Evolutionary conservation across 345 rosid species (phyloP), one percentile per base, ranked within the genome.

Genomic region (Brassica cretica): DNA sequence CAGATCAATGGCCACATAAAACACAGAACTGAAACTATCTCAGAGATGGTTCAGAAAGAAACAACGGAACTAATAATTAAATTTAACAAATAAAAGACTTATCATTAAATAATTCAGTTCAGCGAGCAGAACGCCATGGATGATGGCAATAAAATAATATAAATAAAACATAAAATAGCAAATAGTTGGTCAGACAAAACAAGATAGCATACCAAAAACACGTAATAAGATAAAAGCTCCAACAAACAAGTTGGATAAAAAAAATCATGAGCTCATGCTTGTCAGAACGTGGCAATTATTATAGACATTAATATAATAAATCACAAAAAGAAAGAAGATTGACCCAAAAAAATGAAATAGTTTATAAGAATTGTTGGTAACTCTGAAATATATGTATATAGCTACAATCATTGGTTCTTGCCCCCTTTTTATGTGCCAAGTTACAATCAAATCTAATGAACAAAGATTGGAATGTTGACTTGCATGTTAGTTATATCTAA

Each of bases 191-290:
- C 76, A 58, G 81, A 71, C 29, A 77, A 53, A 51, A 71, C 72
- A 65, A 58, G 11, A 56, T 71, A 69, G 75, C 60, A 71, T 71
- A 55, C 51, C 56, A 18, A 35, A 51, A 55, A 56, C 7, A 12
- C 25, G 6, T n/a, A 72, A 72, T 72, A 72, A 59, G 41, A 72
- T 72, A n/a, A 61, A 39, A 61, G 39, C 39, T 60, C 32, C 56
- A 51, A 49, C 66, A 77, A 77, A 51, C 66, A 77, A 77, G 80
- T 77, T 77, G 80, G 44, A 66, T 35, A 35, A 35, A 61, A 64
- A 64, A 53, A 32, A 46, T 70, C 71, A 27, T 15, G 56, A 64
- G 64, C 18, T 63, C 70, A 69, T 70, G 71, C 66, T 53, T 12
- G 55, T 32, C 6, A 41, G 76, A 78, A 78, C 72, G 76, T 78